phyloP scores from a whole-genome alignment of 129 eudicot genomes.

The Mikania micrantha region DNA sequence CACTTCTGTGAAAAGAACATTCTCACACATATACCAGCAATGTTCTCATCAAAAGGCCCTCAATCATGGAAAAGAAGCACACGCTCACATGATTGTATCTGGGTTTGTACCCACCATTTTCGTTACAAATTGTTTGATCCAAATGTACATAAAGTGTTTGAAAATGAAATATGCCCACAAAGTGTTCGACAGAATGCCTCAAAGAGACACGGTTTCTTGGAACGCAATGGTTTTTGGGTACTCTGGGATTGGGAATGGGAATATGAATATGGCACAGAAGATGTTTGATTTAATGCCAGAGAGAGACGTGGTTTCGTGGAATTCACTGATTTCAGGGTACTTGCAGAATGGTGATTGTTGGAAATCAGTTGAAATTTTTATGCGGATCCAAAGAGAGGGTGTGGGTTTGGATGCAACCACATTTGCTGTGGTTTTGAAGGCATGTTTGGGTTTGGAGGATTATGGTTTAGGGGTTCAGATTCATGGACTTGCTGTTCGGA shows the following conservation, averaged over 20 bases:
- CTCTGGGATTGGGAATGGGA: slow-evolving; percentile 40
- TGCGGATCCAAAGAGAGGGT: slow-evolving; percentile 33
- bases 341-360: slow-evolving; percentile 49
- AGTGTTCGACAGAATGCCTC: slow-evolving; percentile 73
- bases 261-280: slow-evolving; percentile 34
- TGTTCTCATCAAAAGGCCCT: slow-evolving; percentile 47
- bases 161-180: slow-evolving; percentile 42
- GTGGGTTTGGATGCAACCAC: slow-evolving; percentile 57
- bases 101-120: slow-evolving; percentile 76
- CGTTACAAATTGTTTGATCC: slow-evolving; percentile 77
- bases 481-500: slow-evolving; percentile 50
- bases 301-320: slow-evolving; percentile 85
- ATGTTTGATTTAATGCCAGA: slow-evolving; percentile 55
- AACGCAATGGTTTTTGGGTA: slow-evolving; percentile 73
- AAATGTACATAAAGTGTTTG: slow-evolving; percentile 58
- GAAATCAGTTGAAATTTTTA: slow-evolving; percentile 45
- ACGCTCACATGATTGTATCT: slow-evolving; percentile 63
- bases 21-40: slow-evolving; percentile 81
- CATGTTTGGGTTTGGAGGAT: slow-evolving; percentile 61
- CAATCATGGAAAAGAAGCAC: slow-evolving; percentile 70
- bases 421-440: slow-evolving; percentile 60
- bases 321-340: slow-evolving; percentile 76
- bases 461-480: slow-evolving; percentile 49
- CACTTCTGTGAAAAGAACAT: slow-evolving; percentile 39
- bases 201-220: slow-evolving; percentile 63